Percentiles rank a stretch among this genome's conserved stretches.
Conservation (phyloP, 306 rosid species). For the Lupinus albus region DNA sequence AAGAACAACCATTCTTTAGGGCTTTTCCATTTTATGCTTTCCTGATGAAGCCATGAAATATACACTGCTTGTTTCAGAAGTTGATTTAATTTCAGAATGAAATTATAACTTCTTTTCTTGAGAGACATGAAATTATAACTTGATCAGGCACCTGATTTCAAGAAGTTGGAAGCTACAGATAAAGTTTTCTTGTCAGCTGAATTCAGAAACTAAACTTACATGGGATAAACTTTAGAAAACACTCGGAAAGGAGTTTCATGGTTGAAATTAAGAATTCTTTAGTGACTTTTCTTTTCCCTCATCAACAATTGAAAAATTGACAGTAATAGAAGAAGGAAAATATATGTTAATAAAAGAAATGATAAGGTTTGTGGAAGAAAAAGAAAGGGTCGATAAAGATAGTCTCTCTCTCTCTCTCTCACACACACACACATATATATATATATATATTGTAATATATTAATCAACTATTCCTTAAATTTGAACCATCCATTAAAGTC, state of each 20-base stretch:
- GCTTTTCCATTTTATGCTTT: slow-evolving; percentile 40
- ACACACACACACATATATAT: too few relatives aligned
- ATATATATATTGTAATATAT: slow-evolving; percentile 3
- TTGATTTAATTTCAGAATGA: slow-evolving; percentile 30
- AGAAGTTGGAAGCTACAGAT: slow-evolving; percentile 36
- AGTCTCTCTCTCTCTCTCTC: too few relatives aligned
- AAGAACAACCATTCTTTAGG: slow-evolving; percentile 44
- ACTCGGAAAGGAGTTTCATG: slow-evolving; percentile 33
- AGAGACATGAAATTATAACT: too few relatives aligned
- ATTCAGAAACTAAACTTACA: slow-evolving; percentile 37
- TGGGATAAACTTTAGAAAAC: neutral
- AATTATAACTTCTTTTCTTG: slow-evolving; percentile 27
- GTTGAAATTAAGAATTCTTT: slow-evolving; percentile 27
- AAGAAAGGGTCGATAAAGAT: slow-evolving; percentile 38
- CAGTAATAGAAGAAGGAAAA: slow-evolving; percentile 32
- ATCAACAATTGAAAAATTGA: slow-evolving; percentile 12
- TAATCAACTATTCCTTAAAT: slow-evolving; percentile 32
- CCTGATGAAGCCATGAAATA: slow-evolving; percentile 33
- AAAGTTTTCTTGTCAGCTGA: slow-evolving; percentile 26
- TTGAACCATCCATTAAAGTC: slow-evolving; percentile 35
- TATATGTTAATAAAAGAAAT: slow-evolving; percentile 5
- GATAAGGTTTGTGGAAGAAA: slow-evolving; percentile 29
- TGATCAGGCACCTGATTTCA: slow-evolving; percentile 44
- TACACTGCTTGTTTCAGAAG: slow-evolving; percentile 31
- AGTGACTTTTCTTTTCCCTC: neutral